phyloP scores from a whole-genome alignment of 192 early-diverging fungal genomes.

The Podila epicladia region DNA sequence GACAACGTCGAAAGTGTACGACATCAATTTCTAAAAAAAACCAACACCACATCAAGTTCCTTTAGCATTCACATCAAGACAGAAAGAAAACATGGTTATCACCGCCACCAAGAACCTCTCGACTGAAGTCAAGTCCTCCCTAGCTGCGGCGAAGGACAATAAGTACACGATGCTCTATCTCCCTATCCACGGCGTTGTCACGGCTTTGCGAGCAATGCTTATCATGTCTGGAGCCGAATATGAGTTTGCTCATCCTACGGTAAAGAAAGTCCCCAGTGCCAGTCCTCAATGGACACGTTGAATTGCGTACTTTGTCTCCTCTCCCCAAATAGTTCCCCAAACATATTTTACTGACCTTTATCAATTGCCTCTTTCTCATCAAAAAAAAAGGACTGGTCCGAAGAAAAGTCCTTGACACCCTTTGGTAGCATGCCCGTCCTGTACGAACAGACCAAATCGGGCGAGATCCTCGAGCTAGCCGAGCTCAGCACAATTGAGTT shows the following conservation, averaged over 20 bases:
- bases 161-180: constrained; percentile 29
- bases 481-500: constrained; percentile 27
- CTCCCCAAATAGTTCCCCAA: too few species aligned
- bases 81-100: background rate
- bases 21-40: too few species aligned
- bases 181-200: constrained; percentile 29
- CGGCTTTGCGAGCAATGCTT: constrained; percentile 33
- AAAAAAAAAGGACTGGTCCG: constrained; percentile 46
- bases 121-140: constrained; percentile 17
- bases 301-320: too few species aligned
- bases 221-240: constrained; percentile 24
- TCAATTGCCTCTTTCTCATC: too few species aligned
- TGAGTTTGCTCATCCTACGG: constrained; percentile 13
- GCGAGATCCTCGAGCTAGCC: constrained; percentile 27
- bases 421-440: constrained; percentile 62
- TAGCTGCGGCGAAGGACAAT: constrained; percentile 19
- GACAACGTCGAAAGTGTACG: too few species aligned
- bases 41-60: too few species aligned
- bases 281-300: too few species aligned
- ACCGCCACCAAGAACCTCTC: constrained; percentile 26
- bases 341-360: too few species aligned
- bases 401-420: constrained; percentile 51
- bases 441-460: constrained; percentile 28
- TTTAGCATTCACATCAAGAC: too few species aligned
- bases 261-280: background rate